A percentile compares a stretch with the other conserved stretches of the same genome.
phyloP scores from a whole-genome alignment of 163 green algal genomes.

The Chlamydomonas reinhardtii region DNA sequence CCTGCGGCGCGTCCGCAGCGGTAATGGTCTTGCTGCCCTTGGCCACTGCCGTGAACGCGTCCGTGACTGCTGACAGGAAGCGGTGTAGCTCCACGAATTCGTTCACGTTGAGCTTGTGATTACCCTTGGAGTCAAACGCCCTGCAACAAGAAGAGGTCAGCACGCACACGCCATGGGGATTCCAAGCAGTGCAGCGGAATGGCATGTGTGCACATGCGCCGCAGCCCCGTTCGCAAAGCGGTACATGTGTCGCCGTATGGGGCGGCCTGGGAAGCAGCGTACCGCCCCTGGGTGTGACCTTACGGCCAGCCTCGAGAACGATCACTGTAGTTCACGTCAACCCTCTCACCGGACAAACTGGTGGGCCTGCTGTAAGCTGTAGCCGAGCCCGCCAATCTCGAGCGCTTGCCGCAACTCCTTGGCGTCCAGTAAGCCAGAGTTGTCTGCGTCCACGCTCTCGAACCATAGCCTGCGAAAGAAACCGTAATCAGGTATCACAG shows the following conservation, averaged over 20 bases:
- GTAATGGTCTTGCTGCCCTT: neutral
- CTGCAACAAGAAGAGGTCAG: neutral
- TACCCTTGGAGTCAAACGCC: constrained; percentile 21
- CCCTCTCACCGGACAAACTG: constrained; percentile 1
- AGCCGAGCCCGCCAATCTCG: constrained; percentile 11
- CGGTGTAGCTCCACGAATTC: constrained; percentile 32
- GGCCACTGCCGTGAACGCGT: neutral
- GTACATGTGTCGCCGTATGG: too few species aligned
- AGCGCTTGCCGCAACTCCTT: constrained; percentile 28
- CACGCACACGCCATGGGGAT: too few species aligned
- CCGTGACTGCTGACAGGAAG: constrained; percentile 1
- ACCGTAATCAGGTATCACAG: too few species aligned
- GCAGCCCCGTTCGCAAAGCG: too few species aligned
- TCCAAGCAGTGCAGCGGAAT: too few species aligned
- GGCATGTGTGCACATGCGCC: too few species aligned
- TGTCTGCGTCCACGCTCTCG: constrained; percentile 8
- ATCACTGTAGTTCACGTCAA: too few species aligned
- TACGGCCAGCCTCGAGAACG: too few species aligned
- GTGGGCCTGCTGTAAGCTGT: constrained; percentile 4
- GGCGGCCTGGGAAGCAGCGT: too few species aligned
- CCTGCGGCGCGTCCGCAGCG: neutral
- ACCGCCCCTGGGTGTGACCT: too few species aligned
- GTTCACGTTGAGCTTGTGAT: constrained; percentile 36
- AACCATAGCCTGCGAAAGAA: constrained; percentile 12
- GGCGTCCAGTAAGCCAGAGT: neutral